phyloP scores from a whole-genome alignment of 495 filamentous ascomycete genomes.

The Letharia columbiana region DNA sequence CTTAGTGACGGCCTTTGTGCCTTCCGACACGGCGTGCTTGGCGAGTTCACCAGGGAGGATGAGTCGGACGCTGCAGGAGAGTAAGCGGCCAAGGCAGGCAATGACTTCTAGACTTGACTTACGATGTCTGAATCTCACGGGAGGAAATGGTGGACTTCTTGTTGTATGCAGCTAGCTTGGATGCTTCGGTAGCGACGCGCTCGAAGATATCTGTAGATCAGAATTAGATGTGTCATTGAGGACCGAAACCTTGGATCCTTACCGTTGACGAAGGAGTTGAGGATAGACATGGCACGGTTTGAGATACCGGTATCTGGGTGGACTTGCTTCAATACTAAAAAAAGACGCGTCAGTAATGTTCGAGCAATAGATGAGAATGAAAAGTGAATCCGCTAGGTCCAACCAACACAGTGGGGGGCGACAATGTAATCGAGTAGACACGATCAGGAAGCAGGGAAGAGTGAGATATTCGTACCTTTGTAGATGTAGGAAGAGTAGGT shows the following conservation, averaged over 20 bases:
- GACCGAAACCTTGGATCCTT: constrained; percentile 31
- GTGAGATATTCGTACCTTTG: constrained; percentile 67
- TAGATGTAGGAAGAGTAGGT: constrained; percentile 99
- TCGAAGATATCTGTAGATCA: constrained; percentile 85
- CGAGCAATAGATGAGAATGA: constrained; percentile 8
- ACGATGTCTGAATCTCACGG: constrained; percentile 98
- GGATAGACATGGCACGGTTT: constrained; percentile 98
- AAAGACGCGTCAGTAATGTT: constrained; percentile 36
- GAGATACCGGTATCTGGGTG: constrained; percentile 99
- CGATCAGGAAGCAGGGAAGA: background rate
- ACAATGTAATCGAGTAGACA: background rate
- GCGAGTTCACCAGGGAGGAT: constrained; percentile 97
- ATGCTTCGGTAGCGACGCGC: constrained; percentile 96
- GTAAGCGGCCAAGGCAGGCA: constrained; percentile 19
- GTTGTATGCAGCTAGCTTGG: constrained; percentile 99
- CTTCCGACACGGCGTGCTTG: constrained; percentile 99
- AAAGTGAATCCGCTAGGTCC: background rate
- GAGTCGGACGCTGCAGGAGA: constrained; percentile 59
- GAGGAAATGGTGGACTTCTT: constrained; percentile 99
- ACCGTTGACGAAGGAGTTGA: constrained; percentile 99
- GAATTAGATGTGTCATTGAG: constrained; percentile 28
- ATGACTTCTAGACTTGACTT: constrained; percentile 29
- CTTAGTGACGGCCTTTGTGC: constrained; percentile 99
- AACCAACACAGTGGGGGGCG: background rate
- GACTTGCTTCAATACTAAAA: constrained; percentile 95